phyloP scores from a whole-genome alignment of 306 rosid species.

The Adenanthera pavonina region DNA sequence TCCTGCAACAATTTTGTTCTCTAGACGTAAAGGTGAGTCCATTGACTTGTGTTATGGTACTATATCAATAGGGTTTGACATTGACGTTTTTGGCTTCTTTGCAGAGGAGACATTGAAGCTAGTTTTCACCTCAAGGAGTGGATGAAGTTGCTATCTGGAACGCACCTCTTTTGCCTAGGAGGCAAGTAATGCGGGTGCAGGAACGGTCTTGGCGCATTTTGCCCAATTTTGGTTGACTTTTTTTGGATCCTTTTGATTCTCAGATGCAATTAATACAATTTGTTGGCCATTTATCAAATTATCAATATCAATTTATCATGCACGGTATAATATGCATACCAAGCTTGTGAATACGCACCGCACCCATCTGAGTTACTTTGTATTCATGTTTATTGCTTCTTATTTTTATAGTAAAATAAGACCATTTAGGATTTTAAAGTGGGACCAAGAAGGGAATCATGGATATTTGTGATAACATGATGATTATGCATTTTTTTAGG shows the following conservation, averaged over 20 bases:
- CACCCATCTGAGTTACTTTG: too few species aligned
- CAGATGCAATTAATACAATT: neutral
- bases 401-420: neutral
- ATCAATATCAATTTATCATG: neutral
- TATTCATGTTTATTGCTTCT: too few species aligned
- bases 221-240: neutral
- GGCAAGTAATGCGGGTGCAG: constrained; percentile 14
- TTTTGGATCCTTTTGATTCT: neutral
- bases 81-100: constrained; percentile 39
- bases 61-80: neutral
- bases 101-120: constrained; percentile 67
- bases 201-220: constrained; percentile 4
- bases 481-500: too few species aligned
- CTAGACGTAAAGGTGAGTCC: neutral
- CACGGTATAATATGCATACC: too few species aligned
- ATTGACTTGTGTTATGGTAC: neutral
- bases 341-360: too few species aligned
- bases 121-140: neutral
- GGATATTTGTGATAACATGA: too few species aligned
- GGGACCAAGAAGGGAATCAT: too few species aligned
- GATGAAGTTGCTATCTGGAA: neutral
- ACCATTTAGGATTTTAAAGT: too few species aligned
- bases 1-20: neutral
- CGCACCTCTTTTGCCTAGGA: constrained; percentile 7
- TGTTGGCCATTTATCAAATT: neutral